phyloP scores from a whole-genome alignment of 2,329 filamentous ascomycete species.

The Didymella sp. region DNA sequence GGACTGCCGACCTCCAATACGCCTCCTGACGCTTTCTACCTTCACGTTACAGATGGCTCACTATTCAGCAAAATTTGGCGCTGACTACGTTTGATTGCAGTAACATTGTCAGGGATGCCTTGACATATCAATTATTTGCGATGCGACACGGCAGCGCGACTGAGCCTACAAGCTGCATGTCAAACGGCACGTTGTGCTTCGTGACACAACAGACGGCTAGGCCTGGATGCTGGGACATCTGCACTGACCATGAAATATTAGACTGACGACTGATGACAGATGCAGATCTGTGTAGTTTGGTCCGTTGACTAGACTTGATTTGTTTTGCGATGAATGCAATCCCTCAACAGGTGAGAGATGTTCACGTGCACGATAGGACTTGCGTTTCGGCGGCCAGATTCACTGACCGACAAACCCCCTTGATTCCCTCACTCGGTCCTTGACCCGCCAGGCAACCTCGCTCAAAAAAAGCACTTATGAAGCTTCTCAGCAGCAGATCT shows the following conservation, averaged over 20 bases:
- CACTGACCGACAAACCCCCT: too few relatives aligned
- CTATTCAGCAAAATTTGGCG: conserved; percentile 7
- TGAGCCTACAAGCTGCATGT: conserved; percentile 16
- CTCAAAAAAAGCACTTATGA: too few relatives aligned
- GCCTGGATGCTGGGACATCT: conserved; percentile 12
- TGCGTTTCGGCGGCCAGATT: too few relatives aligned
- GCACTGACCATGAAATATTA: background rate
- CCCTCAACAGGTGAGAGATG: background rate
- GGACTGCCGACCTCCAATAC: conserved; percentile 17
- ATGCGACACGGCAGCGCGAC: conserved; percentile 18
- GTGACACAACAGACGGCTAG: conserved; percentile 14
- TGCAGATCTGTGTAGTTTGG: background rate
- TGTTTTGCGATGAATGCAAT: background rate
- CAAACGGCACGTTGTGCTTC: conserved; percentile 19
- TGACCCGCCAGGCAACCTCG: too few relatives aligned
- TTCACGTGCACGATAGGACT: background rate
- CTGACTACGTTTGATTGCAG: conserved; percentile 4
- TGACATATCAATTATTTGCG: conserved; percentile 4
- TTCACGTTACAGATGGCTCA: conserved; percentile 19
- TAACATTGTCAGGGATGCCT: conserved; percentile 15
- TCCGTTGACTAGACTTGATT: background rate
- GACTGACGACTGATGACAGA: background rate
- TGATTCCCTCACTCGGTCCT: too few relatives aligned
- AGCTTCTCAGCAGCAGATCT: too few relatives aligned
- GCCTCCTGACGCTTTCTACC: conserved; percentile 17